Base-by-base conservation (phyloP, 805 yeast genomes). In the Nakazawaea ambrosiae region DNA sequence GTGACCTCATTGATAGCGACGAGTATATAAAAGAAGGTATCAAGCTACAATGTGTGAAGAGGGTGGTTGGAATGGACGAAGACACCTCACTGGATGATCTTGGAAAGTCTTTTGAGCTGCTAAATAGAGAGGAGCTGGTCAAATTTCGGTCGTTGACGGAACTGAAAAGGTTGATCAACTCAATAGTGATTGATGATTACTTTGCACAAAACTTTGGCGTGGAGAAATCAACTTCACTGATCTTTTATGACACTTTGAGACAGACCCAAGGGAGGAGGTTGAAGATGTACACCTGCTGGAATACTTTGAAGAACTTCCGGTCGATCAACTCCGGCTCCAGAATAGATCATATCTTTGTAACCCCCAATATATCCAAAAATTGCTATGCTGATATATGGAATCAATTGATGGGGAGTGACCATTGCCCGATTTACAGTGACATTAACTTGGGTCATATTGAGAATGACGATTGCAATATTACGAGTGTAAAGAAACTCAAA, bases 261-360 rank as follows among this genome's bases (percentile, higher is more conserved):
- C 51, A 57, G 20, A 39, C 53, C 2, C 80, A 79, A 43, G 78
- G 81, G 1, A 58, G 81, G 12, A 63, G 77, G 33, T 53, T 71
- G 49, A 77, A 73, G 17, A 66, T 88, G 73, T 92, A 82, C 53
- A 88, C 97, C 0, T 92, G 89, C 33, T 90, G 98, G 98, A 89
- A 88, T 56, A 82, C 88, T 2, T 58, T 78, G 47, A 72, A 74
- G 36, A 82, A 82, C 47, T 71, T 83, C 16, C 61, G 98, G 22
- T 88, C 92, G 1, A 65, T 80, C 1, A 90, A 90, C 51, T 82
- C 70, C 55, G 97, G 98, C 0, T 82, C 96, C 2, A 65, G 98
- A 37, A 81, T 90, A 18, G 98, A 90, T 55, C 70, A 81, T 46
- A 78, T 90, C 5, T 55, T 88, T 5, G 57, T 71, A 0, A 70